Base-by-base conservation (phyloP, 2,329 filamentous ascomycete species). In the Fusarium hainanense region DNA sequence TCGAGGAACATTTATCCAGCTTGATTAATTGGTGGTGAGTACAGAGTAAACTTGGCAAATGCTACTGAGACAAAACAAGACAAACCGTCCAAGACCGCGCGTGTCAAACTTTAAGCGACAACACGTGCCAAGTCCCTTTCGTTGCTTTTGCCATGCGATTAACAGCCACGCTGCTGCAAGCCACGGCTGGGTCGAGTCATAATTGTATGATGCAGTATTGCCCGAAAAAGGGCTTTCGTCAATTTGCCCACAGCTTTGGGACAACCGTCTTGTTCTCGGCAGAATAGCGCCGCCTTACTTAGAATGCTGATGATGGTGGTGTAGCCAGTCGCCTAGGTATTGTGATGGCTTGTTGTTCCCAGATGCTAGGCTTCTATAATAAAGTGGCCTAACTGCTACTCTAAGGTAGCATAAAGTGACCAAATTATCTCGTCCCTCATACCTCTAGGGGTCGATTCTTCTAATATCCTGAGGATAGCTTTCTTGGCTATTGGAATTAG, bases 51-150 rank as follows among this genome's bases (percentile, higher is more conserved):
- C 67, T 61, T 71, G 50, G 59, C 54, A 49, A 63, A 32, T 50
- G 30, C 28, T 37, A 49, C 63, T 66, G 69, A 72, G 67, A 74
- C 65, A 65, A 54, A 63, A 65, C 27, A 56, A 66, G 51, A 59
- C 67, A 66, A 62, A 59, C 59, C 55, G 50, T 63, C 54, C 27
- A 57, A 65, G 43, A 55, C 68, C 37, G 65, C 58, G 61, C 51
- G 70, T 71, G 72, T 72, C 69, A 72, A 75, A 74, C 69, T 63
- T 68, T 74, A 66, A 70, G 63, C 68, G 66, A 74, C 61, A 42
- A 70, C 73, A 75, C 73, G 73, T 75, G 73, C 68, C 59, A 71
- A 66, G 68, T 69, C 66, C 60, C 67, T 60, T 60, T 50, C 42
- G 54, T 75, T 70, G 57, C 67, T 64, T 71, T 66, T 70, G 58